phyloP scores from a whole-genome alignment of 2,329 filamentous ascomycete species.

The Fusarium nygamai region DNA sequence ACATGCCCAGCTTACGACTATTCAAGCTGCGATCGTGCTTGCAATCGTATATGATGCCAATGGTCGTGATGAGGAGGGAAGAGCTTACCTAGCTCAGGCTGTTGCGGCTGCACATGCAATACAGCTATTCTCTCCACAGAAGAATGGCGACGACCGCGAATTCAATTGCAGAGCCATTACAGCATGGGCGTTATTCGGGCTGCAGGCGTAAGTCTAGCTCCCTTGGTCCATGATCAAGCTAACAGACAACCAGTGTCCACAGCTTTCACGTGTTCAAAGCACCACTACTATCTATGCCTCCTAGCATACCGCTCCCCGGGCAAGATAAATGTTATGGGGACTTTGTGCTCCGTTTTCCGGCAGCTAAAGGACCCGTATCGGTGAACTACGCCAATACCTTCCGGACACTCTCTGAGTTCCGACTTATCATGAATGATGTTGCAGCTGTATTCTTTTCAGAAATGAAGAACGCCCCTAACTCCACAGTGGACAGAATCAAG shows the following conservation, averaged over 20 bases:
- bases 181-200: not conserved
- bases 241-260: not conserved
- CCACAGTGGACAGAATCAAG: rapidly evolving
- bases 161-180: not conserved
- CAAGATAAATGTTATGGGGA: not conserved
- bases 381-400: not conserved
- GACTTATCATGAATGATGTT: not conserved
- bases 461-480: rapidly evolving
- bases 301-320: not conserved
- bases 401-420: not conserved
- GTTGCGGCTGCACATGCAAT: not conserved
- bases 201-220: not conserved
- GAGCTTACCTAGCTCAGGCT: not conserved
- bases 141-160: not conserved
- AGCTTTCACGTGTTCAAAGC: not conserved
- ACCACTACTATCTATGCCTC: not conserved
- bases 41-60: not conserved
- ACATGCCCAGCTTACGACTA: not conserved
- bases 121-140: not conserved
- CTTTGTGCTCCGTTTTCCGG: not conserved
- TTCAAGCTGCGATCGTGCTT: not conserved
- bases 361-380: not conserved
- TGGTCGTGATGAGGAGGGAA: not conserved
- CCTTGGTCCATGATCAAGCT: rapidly evolving
- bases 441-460: not conserved